A percentile compares a stretch with the other conserved stretches of the same genome.
These are phyloP conservation scores for Aureoboletus auriporus DNA, from an alignment of 768 basidiomycete species.

Conservation along the genomic window DNA sequence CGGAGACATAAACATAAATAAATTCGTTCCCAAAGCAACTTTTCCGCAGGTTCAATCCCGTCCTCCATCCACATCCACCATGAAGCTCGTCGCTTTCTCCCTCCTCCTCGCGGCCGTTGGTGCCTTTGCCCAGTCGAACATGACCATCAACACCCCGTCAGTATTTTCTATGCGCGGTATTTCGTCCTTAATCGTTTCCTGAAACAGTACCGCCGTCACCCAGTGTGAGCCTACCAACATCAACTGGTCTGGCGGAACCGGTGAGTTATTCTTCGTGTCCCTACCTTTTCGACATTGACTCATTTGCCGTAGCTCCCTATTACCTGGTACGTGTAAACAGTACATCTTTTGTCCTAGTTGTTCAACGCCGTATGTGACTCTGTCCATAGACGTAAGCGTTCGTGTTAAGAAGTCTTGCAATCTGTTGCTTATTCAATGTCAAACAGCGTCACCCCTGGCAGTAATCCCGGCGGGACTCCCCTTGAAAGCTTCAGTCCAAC, in stretches of 20 bases:
- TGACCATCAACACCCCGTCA: slow-evolving; percentile 70
- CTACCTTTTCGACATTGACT: background rate
- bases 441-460: slow-evolving; percentile 52
- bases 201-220: slow-evolving; percentile 40
- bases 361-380: background rate
- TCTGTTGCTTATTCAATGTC: background rate
- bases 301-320: slow-evolving; percentile 47
- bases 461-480: slow-evolving; percentile 39
- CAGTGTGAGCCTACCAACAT: slow-evolving; percentile 58
- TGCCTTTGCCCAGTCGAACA: slow-evolving; percentile 44
- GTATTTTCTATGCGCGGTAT: slow-evolving; percentile 22
- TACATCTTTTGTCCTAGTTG: background rate
- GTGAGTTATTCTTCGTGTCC: slow-evolving; percentile 35
- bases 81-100: slow-evolving; percentile 43
- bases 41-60: slow-evolving; percentile 17
- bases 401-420: no score
- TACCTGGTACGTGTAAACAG: slow-evolving; percentile 46
- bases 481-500: slow-evolving; percentile 44
- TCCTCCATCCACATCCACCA: slow-evolving; percentile 27
- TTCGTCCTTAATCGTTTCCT: background rate
- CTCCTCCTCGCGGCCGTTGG: slow-evolving; percentile 39
- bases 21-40: slow-evolving; percentile 11
- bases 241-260: slow-evolving; percentile 50
- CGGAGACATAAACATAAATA: slow-evolving; percentile 37
- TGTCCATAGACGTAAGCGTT: slow-evolving; percentile 36